Evolutionary conservation across 805 yeast genomes (phyloP), one percentile per base, ranked within the genome.

Genomic region (Kluyveromyces nonfermentans): DNA sequence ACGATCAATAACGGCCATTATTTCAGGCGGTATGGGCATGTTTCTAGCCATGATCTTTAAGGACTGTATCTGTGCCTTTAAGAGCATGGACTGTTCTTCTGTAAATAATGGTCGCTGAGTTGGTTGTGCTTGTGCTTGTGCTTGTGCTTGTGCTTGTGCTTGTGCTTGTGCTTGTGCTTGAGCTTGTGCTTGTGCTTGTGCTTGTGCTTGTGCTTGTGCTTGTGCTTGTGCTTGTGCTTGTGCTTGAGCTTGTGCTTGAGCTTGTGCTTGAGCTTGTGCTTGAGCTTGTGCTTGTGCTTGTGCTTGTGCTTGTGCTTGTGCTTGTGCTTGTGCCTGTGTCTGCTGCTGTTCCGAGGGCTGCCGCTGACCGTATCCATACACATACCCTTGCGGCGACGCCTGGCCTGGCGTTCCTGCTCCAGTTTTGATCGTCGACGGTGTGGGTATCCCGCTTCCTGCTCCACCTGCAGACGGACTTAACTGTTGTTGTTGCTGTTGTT

Each of bases 31-130:
- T n/a, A 62, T 60, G 6, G 57, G 50, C 45, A 60, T 59, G 22
- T 57, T 51, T 25, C 55, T 57, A 3, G 60, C 58, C 15, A 62
- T 43, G 32, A 55, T 56, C 41, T 60, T 61, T 39, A 62, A 46
- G n/a, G 67, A 55, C 12, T 62, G 54, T n/a, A 62, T 62, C 38
- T 62, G 67, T 6, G 67, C 65, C 46, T 56, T 61, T 38, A 62
- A 46, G 31, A 62, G 44, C 17, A 53, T 51, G 2, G 65, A 59
- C 37, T 62, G 65, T 41, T 56, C 60, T 7, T 50, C 41, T 1
- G 62, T 56, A 37, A 60, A 60, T 32, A 41, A 19, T 9, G 41
- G 30, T 14, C 41, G 33, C 15, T 28, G 28, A 4, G 39, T 35
- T 18, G 21, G 25, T 35, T 17, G 43, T 4, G 39, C 32, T 10